Base-by-base conservation (phyloP, 306 rosid species). In the Senna siamea region DNA sequence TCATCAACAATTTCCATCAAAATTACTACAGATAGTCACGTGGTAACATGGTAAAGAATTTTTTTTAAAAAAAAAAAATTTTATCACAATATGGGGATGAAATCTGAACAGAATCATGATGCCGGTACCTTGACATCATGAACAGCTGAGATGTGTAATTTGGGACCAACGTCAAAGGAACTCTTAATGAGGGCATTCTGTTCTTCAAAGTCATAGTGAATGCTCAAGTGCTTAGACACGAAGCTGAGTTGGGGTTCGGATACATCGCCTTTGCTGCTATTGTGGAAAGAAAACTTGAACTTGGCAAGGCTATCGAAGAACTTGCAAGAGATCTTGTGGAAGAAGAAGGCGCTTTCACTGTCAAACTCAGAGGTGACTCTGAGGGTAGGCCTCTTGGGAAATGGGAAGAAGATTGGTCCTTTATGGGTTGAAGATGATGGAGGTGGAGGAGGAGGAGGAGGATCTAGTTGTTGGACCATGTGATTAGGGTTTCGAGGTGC, bases 311-410 rank as follows among this genome's bases (percentile, higher is more conserved):
- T 80, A 56, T 87, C 88, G 38, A 92, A 79, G 32, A 92, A 69
- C 86, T 94, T 94, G 78, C 96, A 94, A 15, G 99, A 94, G 41
- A 90, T 57, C 73, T 86, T 94, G 79, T 94, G 86, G 81, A 83
- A 86, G 87, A 92, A 89, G 34, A 79, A 2, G 64, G 89, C 74
- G 67, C 85, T 78, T 51, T 94, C 99, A 74, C 99, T 94, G 56
- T 94, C 99, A 79, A 92, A 94, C 85, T 94, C 93, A 4, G 93
- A 78, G 28, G 95, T 89, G 7, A 94, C 70, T 60, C 97, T 83
- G 13, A 91, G 18, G 64, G 83, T 34, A 0, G 97, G 97, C 53
- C 97, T 83, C 68, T 40, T 79, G 10, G 89, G 83, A 56, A 85
- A 81, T 15, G 87, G 66, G 44, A 34, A 63, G 64, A 83, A 78